phyloP scores from a whole-genome alignment of 73 alveolate genomes.

The Symbiodinium natans region DNA sequence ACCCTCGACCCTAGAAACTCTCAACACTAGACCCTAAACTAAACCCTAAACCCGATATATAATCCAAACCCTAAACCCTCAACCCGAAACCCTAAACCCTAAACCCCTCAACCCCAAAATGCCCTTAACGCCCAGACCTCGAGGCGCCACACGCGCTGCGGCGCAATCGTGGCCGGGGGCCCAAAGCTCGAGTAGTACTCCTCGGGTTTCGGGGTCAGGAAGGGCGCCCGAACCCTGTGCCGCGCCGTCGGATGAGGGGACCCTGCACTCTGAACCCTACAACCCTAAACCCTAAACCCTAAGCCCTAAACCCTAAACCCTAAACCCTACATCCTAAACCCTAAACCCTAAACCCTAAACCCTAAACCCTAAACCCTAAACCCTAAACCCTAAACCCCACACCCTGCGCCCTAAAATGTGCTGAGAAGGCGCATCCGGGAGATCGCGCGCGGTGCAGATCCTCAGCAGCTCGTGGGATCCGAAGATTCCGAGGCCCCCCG shows the following conservation, averaged over 20 bases:
- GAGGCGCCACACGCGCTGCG: conserved; percentile 59
- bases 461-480: neutral
- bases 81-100: neutral
- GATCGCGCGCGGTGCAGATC: neutral
- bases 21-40: neutral
- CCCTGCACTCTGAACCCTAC: too few relatives aligned
- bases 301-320: neutral
- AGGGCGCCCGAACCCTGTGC: too few relatives aligned
- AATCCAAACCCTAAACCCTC: neutral
- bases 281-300: too few relatives aligned
- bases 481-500: too few relatives aligned
- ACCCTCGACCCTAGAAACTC: neutral
- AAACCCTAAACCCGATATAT: neutral
- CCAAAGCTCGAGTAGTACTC: conserved; percentile 66
- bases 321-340: neutral
- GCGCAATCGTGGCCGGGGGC: conserved; percentile 18
- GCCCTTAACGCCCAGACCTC: neutral
- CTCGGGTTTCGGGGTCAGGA: too few relatives aligned
- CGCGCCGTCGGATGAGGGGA: too few relatives aligned
- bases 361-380: too few relatives aligned
- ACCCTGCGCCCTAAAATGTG: neutral
- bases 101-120: neutral
- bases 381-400: too few relatives aligned
- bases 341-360: neutral
- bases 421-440: neutral